Conservation (phyloP, 441 rosid genomes). For the Jatropha multifida region DNA sequence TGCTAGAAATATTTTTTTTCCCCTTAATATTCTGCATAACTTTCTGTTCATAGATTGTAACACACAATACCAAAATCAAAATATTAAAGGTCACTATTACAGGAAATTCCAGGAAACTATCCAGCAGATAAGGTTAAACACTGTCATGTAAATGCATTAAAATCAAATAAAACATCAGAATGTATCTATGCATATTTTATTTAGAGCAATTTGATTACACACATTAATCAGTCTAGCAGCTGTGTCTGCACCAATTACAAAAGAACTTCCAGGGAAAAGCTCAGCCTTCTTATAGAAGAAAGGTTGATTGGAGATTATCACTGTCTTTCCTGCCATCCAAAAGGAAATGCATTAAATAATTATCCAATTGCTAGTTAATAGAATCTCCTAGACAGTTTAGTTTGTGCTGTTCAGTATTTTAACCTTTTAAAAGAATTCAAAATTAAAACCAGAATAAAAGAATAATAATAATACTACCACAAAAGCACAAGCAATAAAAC, state of each 20-base stretch:
- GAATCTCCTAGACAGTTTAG: background rate
- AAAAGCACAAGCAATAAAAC: background rate
- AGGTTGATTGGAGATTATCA: slow-evolving; percentile 92
- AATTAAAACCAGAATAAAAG: slow-evolving; percentile 6
- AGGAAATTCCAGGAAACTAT: background rate
- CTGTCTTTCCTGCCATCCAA: slow-evolving; percentile 63
- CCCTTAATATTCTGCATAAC: background rate
- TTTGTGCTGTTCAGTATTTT: background rate
- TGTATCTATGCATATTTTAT: background rate
- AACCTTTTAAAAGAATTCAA: background rate
- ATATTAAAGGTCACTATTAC: background rate
- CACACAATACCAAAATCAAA: slow-evolving; percentile 1
- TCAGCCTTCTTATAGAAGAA: slow-evolving; percentile 92
- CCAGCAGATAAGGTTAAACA: background rate
- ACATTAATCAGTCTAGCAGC: slow-evolving; percentile 82
- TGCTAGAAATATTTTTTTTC: background rate
- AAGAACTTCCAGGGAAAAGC: slow-evolving; percentile 90
- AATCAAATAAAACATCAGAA: background rate
- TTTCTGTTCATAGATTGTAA: background rate
- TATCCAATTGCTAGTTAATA: background rate
- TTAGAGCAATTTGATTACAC: slow-evolving; percentile 24
- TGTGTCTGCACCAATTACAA: slow-evolving; percentile 93
- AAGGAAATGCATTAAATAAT: slow-evolving; percentile 10
- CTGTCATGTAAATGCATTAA: background rate
- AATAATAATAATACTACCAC: too few species aligned